These are phyloP conservation scores for Candida quercuum DNA, from an alignment of 805 yeast species.

Conservation along the genomic window DNA sequence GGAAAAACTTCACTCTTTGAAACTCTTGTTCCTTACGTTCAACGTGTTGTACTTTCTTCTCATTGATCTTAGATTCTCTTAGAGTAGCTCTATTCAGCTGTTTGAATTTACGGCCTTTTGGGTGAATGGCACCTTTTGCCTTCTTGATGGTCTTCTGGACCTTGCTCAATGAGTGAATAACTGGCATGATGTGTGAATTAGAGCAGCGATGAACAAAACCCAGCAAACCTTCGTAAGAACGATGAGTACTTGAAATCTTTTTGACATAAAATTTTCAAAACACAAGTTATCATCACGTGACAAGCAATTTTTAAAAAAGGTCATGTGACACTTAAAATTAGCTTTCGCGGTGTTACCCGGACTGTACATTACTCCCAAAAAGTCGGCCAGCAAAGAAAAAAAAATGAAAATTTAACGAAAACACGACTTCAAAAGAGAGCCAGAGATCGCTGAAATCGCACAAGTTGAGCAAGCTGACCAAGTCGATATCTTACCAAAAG, in stretches of 20 bases:
- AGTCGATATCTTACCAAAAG: too few species aligned
- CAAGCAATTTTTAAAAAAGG: too few species aligned
- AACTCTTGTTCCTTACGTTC: conserved; percentile 59
- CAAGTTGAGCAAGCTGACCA: too few species aligned
- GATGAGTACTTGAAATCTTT: too few species aligned
- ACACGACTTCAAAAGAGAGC: too few species aligned
- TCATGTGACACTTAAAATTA: neutral
- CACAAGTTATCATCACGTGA: too few species aligned
- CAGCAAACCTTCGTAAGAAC: too few species aligned
- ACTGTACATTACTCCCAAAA: neutral
- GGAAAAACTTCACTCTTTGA: conserved; percentile 52
- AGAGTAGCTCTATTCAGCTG: conserved; percentile 81
- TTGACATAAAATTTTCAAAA: neutral
- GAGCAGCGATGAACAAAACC: too few species aligned
- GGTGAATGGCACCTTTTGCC: conserved; percentile 62
- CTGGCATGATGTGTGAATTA: conserved; percentile 44
- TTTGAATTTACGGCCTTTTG: conserved; percentile 84
- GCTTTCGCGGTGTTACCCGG: neutral
- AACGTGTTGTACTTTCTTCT: conserved; percentile 49
- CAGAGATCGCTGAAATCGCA: neutral
- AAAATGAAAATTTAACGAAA: too few species aligned
- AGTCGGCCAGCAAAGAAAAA: neutral
- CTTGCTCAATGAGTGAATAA: conserved; percentile 61
- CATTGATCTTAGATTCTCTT: conserved; percentile 67
- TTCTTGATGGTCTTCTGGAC: conserved; percentile 55